Evolutionary conservation across 208 protist species (phyloP).

Genomic region (Leptomonas pyrrhocoris): DNA sequence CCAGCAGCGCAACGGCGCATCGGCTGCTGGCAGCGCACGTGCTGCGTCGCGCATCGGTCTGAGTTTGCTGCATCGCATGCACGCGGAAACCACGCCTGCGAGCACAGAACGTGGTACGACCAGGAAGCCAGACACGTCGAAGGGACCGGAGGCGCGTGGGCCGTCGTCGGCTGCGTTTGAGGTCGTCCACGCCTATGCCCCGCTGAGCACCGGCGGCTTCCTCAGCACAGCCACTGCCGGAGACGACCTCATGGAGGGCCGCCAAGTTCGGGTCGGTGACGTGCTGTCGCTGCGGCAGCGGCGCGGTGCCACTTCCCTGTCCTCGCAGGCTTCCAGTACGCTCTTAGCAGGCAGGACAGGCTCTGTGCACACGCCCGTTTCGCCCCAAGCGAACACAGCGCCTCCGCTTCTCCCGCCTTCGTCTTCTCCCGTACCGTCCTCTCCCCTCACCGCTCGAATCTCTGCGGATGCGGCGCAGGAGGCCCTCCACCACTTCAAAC

Average conservation of each 20-base stretch:
- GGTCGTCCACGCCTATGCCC: conserved; percentile 75
- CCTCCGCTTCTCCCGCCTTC: not conserved
- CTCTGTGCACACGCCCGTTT: too few relatives aligned
- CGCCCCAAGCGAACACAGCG: too few relatives aligned
- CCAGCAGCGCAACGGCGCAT: too few relatives aligned
- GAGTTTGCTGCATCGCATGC: conserved; percentile 60
- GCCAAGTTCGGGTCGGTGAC: conserved; percentile 44
- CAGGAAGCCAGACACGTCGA: not conserved
- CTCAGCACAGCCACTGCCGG: conserved; percentile 42
- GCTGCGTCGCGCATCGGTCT: conserved; percentile 36
- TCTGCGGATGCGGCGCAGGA: not conserved
- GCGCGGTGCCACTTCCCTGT: not conserved
- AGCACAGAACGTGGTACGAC: conserved; percentile 1
- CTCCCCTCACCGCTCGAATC: not conserved
- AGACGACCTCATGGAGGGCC: conserved; percentile 33
- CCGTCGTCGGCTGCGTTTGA: conserved; percentile 8
- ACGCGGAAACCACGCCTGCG: conserved; percentile 14
- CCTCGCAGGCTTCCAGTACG: not conserved
- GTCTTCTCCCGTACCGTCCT: not conserved
- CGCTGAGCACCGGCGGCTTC: conserved; percentile 80
- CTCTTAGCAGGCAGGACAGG: too few relatives aligned
- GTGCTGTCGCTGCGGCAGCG: conserved; percentile 32
- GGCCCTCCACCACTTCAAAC: conserved; percentile 45
- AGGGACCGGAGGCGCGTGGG: not conserved
- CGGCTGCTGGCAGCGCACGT: too few relatives aligned